phyloP scores from a whole-genome alignment of 75 land plant species.

The Larix kaempferi region DNA sequence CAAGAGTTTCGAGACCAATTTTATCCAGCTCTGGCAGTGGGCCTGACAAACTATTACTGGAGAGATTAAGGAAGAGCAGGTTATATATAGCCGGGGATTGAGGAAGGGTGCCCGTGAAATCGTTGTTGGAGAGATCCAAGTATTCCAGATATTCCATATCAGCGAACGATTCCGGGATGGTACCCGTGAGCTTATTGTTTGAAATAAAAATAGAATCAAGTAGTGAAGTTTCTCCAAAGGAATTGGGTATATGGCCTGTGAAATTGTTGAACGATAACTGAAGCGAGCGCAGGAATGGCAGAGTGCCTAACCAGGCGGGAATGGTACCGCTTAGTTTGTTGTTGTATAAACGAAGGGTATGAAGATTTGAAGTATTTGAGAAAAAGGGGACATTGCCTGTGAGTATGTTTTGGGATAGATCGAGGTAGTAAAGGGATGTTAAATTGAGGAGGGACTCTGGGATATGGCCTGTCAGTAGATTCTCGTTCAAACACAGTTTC shows the following conservation, averaged over 20 bases:
- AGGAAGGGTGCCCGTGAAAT: conserved; percentile 14
- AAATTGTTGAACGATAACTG: conserved; percentile 9
- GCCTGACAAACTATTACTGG: conserved; percentile 32
- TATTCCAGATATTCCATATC: background rate
- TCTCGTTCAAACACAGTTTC: conserved; percentile 27
- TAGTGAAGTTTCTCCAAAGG: background rate
- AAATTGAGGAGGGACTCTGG: conserved; percentile 27
- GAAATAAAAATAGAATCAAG: conserved; percentile 1
- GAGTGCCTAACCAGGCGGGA: conserved; percentile 5
- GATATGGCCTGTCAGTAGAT: conserved; percentile 22
- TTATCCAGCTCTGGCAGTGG: conserved; percentile 28
- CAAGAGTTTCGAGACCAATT: conserved; percentile 35
- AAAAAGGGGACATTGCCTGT: conserved; percentile 25
- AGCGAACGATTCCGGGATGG: conserved; percentile 6
- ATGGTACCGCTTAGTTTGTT: conserved; percentile 18
- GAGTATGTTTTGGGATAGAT: conserved; percentile 36
- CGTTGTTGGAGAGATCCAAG: conserved; percentile 26
- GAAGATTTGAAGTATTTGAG: conserved; percentile 17
- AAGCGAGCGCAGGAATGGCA: background rate
- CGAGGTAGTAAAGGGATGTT: conserved; percentile 24
- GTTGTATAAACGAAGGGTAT: conserved; percentile 18
- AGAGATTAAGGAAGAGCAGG: conserved; percentile 26
- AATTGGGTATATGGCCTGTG: conserved; percentile 6
- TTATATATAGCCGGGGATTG: background rate
- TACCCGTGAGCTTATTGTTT: conserved; percentile 19